Conservation (phyloP, 1,139 yeast genomes). For the Diutina ranongensis region DNA sequence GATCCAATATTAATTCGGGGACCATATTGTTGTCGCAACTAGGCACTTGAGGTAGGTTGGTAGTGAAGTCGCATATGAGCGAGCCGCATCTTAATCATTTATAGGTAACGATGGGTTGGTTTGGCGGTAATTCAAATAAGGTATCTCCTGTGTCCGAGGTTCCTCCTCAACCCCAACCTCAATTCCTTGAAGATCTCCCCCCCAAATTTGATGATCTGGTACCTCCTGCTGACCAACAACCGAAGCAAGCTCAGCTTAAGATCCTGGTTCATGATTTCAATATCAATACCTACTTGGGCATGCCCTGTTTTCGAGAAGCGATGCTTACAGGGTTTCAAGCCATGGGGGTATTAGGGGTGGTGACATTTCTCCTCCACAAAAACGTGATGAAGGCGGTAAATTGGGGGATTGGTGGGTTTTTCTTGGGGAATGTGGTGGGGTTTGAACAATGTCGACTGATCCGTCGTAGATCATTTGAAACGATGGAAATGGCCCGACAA, state of each 20-base stretch:
- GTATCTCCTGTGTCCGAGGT: not conserved
- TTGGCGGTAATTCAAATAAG: not conserved
- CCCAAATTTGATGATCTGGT: constrained; percentile 35
- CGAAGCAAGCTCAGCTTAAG: constrained; percentile 19
- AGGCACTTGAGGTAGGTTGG: not conserved
- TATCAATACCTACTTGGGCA: constrained; percentile 39
- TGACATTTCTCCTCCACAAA: constrained; percentile 59
- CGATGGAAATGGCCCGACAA: constrained; percentile 51
- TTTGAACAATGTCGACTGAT: constrained; percentile 88
- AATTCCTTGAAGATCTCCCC: constrained; percentile 19
- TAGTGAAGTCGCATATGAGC: not conserved
- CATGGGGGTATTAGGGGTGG: constrained; percentile 69
- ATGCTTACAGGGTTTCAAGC: constrained; percentile 79
- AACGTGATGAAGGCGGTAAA: constrained; percentile 52
- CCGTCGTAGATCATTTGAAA: constrained; percentile 49
- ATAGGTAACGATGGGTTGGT: not conserved
- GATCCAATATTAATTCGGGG: constrained; percentile 39
- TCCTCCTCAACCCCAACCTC: not conserved
- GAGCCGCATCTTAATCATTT: not conserved
- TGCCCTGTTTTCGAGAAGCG: constrained; percentile 88
- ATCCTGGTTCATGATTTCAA: constrained; percentile 42
- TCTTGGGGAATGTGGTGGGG: constrained; percentile 70
- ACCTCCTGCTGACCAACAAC: constrained; percentile 12
- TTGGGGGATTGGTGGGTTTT: constrained; percentile 78
- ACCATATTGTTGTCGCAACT: not conserved